Evolutionary conservation across 495 filamentous ascomycete species (phyloP).

Genomic region (Talaromyces proteolyticus): DNA sequence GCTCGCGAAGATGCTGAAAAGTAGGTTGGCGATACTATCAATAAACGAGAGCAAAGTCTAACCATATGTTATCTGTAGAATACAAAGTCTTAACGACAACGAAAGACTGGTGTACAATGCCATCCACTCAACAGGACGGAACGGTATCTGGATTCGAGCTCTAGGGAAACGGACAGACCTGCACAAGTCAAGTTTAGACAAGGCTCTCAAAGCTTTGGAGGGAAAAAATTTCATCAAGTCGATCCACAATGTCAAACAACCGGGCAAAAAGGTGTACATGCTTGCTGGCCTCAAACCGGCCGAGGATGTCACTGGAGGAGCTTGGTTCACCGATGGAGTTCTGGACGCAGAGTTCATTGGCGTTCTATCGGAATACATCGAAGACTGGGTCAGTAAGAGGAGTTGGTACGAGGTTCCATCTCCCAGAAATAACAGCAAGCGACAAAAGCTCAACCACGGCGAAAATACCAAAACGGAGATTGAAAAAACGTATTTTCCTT

Average conservation of each 20-base stretch:
- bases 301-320: constrained; percentile 84
- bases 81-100: constrained; percentile 58
- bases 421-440: constrained; percentile 23
- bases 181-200: constrained; percentile 70
- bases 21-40: constrained; percentile 30
- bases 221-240: constrained; percentile 82
- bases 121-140: constrained; percentile 73
- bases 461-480: constrained; percentile 22
- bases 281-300: constrained; percentile 62
- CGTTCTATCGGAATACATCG: constrained; percentile 58
- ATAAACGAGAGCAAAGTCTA: not conserved
- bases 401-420: constrained; percentile 54
- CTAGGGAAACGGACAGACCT: constrained; percentile 70
- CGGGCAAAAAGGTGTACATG: constrained; percentile 62
- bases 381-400: constrained; percentile 60
- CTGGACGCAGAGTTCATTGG: constrained; percentile 84
- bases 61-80: constrained; percentile 33
- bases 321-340: constrained; percentile 86
- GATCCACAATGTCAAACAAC: constrained; percentile 54
- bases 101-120: constrained; percentile 77
- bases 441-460: constrained; percentile 39
- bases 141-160: constrained; percentile 83
- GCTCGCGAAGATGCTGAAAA: constrained; percentile 65
- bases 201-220: constrained; percentile 72
- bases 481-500: constrained; percentile 46